These are phyloP conservation scores for Alternaria gaisen DNA, from an alignment of 2,329 filamentous ascomycete genomes.

Conservation along the genomic window DNA sequence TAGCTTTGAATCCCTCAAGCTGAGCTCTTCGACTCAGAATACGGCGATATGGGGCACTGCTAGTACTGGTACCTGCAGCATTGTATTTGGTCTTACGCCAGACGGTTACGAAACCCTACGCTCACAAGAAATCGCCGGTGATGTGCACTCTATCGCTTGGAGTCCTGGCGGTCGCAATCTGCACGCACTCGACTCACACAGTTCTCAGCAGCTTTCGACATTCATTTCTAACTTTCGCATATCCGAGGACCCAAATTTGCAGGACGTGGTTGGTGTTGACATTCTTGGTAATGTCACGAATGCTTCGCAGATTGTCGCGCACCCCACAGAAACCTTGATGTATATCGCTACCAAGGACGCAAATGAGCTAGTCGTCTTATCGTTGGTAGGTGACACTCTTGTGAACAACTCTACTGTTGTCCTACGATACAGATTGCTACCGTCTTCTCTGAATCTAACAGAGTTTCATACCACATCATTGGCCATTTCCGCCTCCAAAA, in stretches of 20 bases:
- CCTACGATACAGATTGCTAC: conserved; percentile 21
- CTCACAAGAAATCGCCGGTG: conserved; percentile 30
- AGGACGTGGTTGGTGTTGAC: conserved; percentile 22
- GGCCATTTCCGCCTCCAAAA: conserved; percentile 28
- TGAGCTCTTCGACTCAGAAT: conserved; percentile 21
- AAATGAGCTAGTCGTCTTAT: conserved; percentile 31
- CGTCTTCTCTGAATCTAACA: conserved; percentile 18
- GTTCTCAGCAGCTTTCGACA: conserved; percentile 18
- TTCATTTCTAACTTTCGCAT: conserved; percentile 36
- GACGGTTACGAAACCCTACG: conserved; percentile 24
- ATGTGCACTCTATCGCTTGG: conserved; percentile 35
- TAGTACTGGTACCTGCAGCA: conserved; percentile 33
- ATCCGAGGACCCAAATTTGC: neutral
- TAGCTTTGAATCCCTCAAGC: conserved; percentile 21
- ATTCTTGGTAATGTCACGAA: conserved; percentile 27
- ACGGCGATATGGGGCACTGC: conserved; percentile 32
- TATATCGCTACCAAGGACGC: conserved; percentile 32
- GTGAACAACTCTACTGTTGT: neutral
- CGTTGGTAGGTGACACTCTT: conserved; percentile 8
- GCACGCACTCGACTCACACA: conserved; percentile 30
- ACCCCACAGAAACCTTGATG: conserved; percentile 24
- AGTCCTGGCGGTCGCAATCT: conserved; percentile 30
- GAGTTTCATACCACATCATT: conserved; percentile 26
- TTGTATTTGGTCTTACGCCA: conserved; percentile 27
- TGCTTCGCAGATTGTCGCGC: conserved; percentile 30